A percentile compares a stretch with the other conserved stretches of the same genome.
phyloP scores from a whole-genome alignment of 1,139 yeast species.

The Lodderomyces theae region DNA sequence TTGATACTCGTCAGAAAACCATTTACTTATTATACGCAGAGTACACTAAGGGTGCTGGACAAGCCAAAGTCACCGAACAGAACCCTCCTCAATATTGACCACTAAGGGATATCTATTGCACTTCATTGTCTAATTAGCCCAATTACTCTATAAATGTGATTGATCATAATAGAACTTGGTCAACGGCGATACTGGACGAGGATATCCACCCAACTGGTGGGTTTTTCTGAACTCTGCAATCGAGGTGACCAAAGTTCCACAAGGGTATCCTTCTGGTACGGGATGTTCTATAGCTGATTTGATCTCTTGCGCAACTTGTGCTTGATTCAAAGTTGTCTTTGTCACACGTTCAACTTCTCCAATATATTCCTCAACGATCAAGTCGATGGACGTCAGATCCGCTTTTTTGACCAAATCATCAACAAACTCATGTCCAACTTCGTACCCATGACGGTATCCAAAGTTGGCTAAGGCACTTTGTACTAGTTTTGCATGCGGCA shows the following conservation, averaged over 20 bases:
- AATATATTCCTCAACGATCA: conserved; percentile 15
- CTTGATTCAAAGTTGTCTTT: conserved; percentile 1
- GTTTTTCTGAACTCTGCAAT: conserved; percentile 25
- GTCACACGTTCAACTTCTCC: conserved; percentile 10
- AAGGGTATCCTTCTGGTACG: conserved; percentile 29
- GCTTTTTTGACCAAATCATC: conserved; percentile 23
- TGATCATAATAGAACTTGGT: conserved; percentile 31
- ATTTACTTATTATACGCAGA: no score
- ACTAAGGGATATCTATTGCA: no score
- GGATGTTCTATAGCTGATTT: conserved; percentile 18
- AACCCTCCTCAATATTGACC: no score
- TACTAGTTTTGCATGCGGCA: conserved; percentile 22
- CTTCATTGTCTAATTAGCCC: background rate
- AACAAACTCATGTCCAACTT: conserved; percentile 26
- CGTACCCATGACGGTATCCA: conserved; percentile 22
- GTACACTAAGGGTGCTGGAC: no score
- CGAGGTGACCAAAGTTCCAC: conserved; percentile 21
- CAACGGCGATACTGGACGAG: conserved; percentile 33
- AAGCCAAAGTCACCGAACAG: no score
- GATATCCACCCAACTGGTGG: conserved; percentile 27
- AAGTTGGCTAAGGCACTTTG: conserved; percentile 29
- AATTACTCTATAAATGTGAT: conserved; percentile 26
- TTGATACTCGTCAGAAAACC: no score
- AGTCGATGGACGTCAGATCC: conserved; percentile 16
- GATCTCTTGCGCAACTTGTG: conserved; percentile 14